phyloP scores from a whole-genome alignment of 164 flowering plant species.

The Dillenia turbinata region DNA sequence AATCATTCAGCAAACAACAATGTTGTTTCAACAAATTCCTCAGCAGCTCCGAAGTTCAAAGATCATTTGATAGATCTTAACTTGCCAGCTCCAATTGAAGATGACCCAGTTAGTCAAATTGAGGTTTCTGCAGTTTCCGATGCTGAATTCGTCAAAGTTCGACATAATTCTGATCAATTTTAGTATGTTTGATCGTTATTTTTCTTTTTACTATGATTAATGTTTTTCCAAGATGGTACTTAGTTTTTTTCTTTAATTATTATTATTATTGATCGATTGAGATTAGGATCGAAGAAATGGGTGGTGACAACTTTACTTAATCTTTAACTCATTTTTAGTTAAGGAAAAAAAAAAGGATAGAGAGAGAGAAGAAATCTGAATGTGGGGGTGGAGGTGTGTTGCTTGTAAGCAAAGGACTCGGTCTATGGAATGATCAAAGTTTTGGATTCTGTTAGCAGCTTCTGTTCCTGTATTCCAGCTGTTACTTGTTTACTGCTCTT shows the following conservation, averaged over 20 bases:
- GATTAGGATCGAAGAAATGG: no score
- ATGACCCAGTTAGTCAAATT: constrained; percentile 35
- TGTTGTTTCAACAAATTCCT: no score
- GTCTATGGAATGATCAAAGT: constrained; percentile 9
- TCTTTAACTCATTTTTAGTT: no score
- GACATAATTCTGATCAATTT: no score
- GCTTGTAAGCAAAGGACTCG: constrained; percentile 8
- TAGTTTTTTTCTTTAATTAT: no score
- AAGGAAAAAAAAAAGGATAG: neutral
- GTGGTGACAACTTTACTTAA: no score
- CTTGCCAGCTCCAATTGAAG: constrained; percentile 54
- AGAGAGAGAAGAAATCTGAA: neutral
- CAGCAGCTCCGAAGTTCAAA: constrained; percentile 1
- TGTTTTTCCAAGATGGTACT: no score
- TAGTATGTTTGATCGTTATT: no score
- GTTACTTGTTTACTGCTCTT: constrained; percentile 4
- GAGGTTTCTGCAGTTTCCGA: constrained; percentile 34
- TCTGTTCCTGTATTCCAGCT: constrained; percentile 15
- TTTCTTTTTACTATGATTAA: no score
- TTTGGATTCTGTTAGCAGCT: constrained; percentile 14
- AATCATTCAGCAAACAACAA: neutral
- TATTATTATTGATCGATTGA: no score
- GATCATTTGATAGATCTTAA: constrained; percentile 48
- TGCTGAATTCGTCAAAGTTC: constrained; percentile 8
- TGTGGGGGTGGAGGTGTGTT: neutral